Percentiles rank a stretch among this genome's conserved stretches.
phyloP scores from a whole-genome alignment of 2,329 filamentous ascomycete species.

The Sporothrix brasiliensis region DNA sequence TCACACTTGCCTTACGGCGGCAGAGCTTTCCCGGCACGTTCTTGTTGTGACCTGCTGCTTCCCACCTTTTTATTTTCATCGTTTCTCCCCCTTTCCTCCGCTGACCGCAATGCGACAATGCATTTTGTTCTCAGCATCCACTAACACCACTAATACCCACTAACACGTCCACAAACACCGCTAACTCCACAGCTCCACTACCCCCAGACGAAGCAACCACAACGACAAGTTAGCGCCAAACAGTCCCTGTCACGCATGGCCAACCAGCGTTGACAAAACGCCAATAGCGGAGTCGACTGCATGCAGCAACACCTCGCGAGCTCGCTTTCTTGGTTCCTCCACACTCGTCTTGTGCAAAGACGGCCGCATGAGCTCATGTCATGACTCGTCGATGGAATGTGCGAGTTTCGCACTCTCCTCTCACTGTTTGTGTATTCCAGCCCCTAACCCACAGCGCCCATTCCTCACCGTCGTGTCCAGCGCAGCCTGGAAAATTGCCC shows the following conservation, averaged over 20 bases:
- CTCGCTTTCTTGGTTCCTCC: not conserved
- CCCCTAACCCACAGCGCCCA: not conserved
- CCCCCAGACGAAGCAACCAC: not conserved
- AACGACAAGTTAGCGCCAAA: not conserved
- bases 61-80: conserved; percentile 1
- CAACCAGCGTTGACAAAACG: not conserved
- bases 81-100: not conserved
- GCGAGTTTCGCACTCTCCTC: too few species aligned
- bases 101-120: conserved; percentile 3
- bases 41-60: not conserved
- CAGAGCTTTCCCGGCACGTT: conserved; percentile 21
- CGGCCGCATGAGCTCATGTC: conserved; percentile 21
- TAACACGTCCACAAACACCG: not conserved
- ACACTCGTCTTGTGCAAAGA: conserved; percentile 18
- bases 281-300: conserved; percentile 6
- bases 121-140: not conserved
- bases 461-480: not conserved
- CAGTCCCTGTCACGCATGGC: not conserved
- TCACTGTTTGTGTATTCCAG: not conserved
- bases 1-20: conserved; percentile 19
- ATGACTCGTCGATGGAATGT: not conserved
- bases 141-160: not conserved
- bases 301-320: not conserved
- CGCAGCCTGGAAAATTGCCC: too few species aligned
- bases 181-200: not conserved